Conservation (phyloP, 805 yeast genomes). For the Starmerella vitae region DNA sequence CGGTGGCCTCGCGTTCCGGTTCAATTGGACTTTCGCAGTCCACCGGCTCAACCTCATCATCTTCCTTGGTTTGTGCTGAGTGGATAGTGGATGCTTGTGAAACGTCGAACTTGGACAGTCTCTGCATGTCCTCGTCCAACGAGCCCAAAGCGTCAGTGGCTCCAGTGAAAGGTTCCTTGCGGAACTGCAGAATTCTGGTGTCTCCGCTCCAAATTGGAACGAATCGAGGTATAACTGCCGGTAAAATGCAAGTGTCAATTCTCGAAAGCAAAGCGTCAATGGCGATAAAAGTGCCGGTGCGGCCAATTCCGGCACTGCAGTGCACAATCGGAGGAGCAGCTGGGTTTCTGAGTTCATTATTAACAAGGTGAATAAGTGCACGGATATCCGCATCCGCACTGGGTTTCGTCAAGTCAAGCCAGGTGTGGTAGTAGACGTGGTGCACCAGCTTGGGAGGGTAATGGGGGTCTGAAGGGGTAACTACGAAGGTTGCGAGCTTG, state of each 20-base stretch:
- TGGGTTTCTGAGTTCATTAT: conserved; percentile 31
- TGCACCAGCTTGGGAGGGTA: conserved; percentile 23
- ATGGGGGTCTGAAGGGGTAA: conserved; percentile 15
- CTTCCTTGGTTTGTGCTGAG: neutral
- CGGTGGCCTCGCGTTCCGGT: conserved; percentile 4
- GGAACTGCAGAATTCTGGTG: conserved; percentile 9
- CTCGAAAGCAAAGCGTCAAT: conserved; percentile 38
- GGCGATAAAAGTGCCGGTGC: conserved; percentile 82
- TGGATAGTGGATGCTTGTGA: neutral
- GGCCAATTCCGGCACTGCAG: conserved; percentile 95
- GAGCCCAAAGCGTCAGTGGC: conserved; percentile 5
- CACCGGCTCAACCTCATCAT: neutral
- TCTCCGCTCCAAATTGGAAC: conserved; percentile 19
- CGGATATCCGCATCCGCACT: conserved; percentile 31
- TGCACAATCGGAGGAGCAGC: conserved; percentile 58
- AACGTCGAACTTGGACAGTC: conserved; percentile 17
- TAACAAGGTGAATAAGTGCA: conserved; percentile 44
- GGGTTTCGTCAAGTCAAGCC: conserved; percentile 75
- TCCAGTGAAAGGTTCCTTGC: conserved; percentile 18
- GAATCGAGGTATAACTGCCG: conserved; percentile 11
- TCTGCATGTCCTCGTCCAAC: neutral
- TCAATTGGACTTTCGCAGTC: neutral
- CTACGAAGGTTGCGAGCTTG: conserved; percentile 16
- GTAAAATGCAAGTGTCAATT: conserved; percentile 19
- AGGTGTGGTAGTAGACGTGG: conserved; percentile 63